A percentile compares a stretch with the other conserved stretches of the same genome.
Evolutionary conservation across 2,329 filamentous ascomycete species (phyloP).

Genomic region (Fusarium coffeatum): DNA sequence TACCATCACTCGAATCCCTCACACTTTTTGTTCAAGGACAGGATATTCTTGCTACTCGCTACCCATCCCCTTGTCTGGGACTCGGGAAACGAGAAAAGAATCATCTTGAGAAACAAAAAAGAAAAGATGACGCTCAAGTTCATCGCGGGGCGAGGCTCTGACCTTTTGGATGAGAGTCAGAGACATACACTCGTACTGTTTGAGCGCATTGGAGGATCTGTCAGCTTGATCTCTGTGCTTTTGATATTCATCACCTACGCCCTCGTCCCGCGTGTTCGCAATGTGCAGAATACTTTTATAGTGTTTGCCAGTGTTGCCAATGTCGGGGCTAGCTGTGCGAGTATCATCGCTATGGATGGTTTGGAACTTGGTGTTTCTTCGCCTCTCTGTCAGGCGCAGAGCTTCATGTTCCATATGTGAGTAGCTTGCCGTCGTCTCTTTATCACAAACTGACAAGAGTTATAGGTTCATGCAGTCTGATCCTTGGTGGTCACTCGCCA

Average conservation of each 20-base stretch:
- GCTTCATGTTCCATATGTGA: slow-evolving; percentile 75
- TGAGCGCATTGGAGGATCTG: slow-evolving; percentile 65
- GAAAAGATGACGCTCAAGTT: slow-evolving; percentile 26
- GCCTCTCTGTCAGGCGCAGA: slow-evolving; percentile 70
- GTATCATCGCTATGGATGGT: slow-evolving; percentile 76
- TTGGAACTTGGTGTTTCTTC: slow-evolving; percentile 65
- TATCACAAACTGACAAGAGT: slow-evolving; percentile 50
- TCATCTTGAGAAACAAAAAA: not conserved
- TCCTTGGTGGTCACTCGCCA: slow-evolving; percentile 81
- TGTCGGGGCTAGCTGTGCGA: slow-evolving; percentile 70
- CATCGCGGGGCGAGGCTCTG: slow-evolving; percentile 32
- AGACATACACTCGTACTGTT: slow-evolving; percentile 58
- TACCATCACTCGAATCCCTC: not conserved
- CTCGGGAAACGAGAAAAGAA: slow-evolving; percentile 13
- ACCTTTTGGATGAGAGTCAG: slow-evolving; percentile 52
- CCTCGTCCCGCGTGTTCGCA: slow-evolving; percentile 63
- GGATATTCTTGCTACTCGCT: slow-evolving; percentile 7
- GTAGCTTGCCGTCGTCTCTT: slow-evolving; percentile 51
- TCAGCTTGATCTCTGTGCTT: slow-evolving; percentile 64
- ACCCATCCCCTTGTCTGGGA: slow-evolving; percentile 17
- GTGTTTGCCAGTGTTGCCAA: slow-evolving; percentile 71
- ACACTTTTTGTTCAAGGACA: not conserved
- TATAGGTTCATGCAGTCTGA: slow-evolving; percentile 82
- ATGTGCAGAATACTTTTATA: slow-evolving; percentile 71
- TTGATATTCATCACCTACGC: slow-evolving; percentile 65